Base-by-base conservation (phyloP, 1,139 yeast genomes). In the Sugiyamaella japonica region DNA sequence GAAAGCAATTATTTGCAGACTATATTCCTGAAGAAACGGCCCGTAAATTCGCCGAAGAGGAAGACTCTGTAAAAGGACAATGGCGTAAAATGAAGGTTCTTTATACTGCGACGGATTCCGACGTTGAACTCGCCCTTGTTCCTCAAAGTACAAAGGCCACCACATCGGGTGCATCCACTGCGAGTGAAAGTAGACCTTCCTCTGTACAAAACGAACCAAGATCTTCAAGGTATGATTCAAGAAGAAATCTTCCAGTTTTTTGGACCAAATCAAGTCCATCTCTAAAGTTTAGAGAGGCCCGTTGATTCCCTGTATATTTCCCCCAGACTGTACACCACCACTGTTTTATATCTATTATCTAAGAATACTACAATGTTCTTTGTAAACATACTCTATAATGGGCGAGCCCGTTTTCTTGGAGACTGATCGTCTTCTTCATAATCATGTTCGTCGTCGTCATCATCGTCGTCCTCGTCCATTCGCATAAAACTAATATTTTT, bases 1-100 rank as follows among this genome's bases (percentile, higher is more conserved):
- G 53, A 29, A 43, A 42, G n/a, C 31, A 23, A 13, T n/a, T 50
- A n/a, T 50, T 50, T 44, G 53, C 44, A 2, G 53, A 50, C n/a
- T 50, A 36, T 42, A 31, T 50, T n/a, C 53, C 53, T 13, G 53
- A 50, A 36, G 48, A 36, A n/a, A 42, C 29, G 9, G 53, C 44
- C 8, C 42, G 31, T 16, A 44, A 44, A 29, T 50, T 13, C 16
- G 39, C 44, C 13, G 41, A 43, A 2, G 44, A 42, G 20, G 53
- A 31, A 10, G 53, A 50, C 29, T 20, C 44, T 3, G 20, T n/a
- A 2, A 36, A 34, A 25, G 41, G 40, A 6, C 38, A 31, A 20
- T 45, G 41, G 41, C 40, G 40, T 20, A 45, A 45, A 28, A 45
- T 45, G 48, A 45, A 36, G 25, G 48, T 45, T 20, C 16, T n/a